Percentiles rank a stretch among this genome's conserved stretches.
Conservation (phyloP, 108 stramenopile genomes). For the Fistulifera solaris region DNA sequence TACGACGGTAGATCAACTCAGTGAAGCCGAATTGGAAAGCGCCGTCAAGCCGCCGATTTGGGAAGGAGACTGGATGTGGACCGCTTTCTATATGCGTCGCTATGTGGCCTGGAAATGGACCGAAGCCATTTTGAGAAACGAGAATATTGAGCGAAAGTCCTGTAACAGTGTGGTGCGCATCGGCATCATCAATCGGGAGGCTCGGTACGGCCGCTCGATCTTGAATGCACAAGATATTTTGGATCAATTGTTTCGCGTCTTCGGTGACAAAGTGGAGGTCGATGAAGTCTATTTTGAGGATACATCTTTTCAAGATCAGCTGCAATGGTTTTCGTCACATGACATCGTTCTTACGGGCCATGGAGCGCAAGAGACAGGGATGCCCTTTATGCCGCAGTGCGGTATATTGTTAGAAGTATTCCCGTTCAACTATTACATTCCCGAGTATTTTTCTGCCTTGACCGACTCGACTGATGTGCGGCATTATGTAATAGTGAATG, state of each 20-base stretch:
- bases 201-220: too few species aligned
- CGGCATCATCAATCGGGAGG: not conserved
- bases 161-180: not conserved
- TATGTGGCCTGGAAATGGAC: too few species aligned
- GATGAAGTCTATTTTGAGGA: slow-evolving; percentile 2
- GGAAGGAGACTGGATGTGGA: too few species aligned
- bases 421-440: slow-evolving; percentile 6
- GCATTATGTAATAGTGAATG: too few species aligned
- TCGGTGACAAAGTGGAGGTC: too few species aligned
- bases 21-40: too few species aligned
- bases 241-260: too few species aligned
- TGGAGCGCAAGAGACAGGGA: slow-evolving; percentile 14
- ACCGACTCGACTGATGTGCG: not conserved
- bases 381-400: slow-evolving; percentile 11
- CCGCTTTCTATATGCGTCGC: too few species aligned
- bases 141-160: not conserved
- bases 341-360: slow-evolving; percentile 18
- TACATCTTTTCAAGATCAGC: slow-evolving; percentile 3
- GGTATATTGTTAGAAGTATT: slow-evolving; percentile 18
- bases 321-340: not conserved
- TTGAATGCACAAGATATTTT: too few species aligned
- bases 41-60: too few species aligned
- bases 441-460: slow-evolving; percentile 9
- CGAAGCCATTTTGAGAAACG: too few species aligned
- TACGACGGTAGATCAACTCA: too few species aligned